These are phyloP conservation scores for Pyrenula aspistea DNA, from an alignment of 495 filamentous ascomycete genomes.

Conservation along the genomic window DNA sequence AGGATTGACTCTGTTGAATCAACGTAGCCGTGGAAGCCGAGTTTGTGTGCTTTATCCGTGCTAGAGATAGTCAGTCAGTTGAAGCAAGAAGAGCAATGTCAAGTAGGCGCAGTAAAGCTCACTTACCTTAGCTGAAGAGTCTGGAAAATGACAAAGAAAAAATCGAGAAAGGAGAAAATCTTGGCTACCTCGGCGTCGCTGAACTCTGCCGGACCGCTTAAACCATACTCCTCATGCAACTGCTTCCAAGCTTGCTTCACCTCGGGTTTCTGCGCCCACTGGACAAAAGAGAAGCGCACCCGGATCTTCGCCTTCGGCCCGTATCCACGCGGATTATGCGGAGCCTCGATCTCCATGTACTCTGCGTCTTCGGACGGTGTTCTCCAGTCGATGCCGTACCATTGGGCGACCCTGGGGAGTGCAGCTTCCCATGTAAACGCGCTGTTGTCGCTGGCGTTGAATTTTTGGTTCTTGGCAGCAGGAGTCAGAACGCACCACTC, in stretches of 20 bases:
- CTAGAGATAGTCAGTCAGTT: slow-evolving; percentile 7
- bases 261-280: slow-evolving; percentile 32
- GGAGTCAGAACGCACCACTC: slow-evolving; percentile 37
- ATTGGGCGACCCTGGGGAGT: slow-evolving; percentile 31
- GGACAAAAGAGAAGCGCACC: slow-evolving; percentile 22
- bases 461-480: slow-evolving; percentile 23
- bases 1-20: slow-evolving; percentile 23
- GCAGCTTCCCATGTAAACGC: slow-evolving; percentile 29
- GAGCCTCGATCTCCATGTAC: slow-evolving; percentile 11
- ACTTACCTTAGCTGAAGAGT: background rate
- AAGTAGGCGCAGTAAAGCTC: too few species aligned
- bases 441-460: slow-evolving; percentile 31
- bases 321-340: slow-evolving; percentile 16
- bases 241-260: slow-evolving; percentile 30
- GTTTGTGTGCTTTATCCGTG: slow-evolving; percentile 24
- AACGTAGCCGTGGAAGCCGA: slow-evolving; percentile 28
- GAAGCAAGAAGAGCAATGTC: too few species aligned
- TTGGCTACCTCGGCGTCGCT: background rate
- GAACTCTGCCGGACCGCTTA: background rate
- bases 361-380: slow-evolving; percentile 12
- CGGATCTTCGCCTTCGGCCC: slow-evolving; percentile 21
- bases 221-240: slow-evolving; percentile 7
- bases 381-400: slow-evolving; percentile 24
- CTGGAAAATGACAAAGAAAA: background rate
- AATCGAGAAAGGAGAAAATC: background rate